Evolutionary conservation across 345 rosid species (phyloP).

Genomic region (Jatropha curcas): DNA sequence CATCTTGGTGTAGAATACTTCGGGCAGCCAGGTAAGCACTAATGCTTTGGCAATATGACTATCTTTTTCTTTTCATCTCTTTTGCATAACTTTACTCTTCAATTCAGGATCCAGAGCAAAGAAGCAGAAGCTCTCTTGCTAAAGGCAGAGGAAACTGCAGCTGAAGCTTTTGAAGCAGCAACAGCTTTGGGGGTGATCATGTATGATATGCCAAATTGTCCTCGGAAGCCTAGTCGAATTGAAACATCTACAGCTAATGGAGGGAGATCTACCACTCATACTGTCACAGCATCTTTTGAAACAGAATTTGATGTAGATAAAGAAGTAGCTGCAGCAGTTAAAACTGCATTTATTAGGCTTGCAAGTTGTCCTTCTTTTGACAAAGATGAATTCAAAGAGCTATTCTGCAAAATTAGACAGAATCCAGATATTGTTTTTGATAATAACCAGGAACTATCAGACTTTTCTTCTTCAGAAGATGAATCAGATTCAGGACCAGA

Average conservation of each 20-base stretch:
- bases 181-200: conserved; percentile 80
- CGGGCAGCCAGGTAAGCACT: conserved; percentile 71
- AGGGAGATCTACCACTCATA: conserved; percentile 65
- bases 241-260: conserved; percentile 50
- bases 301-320: conserved; percentile 91
- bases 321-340: conserved; percentile 90
- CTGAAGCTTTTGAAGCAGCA: conserved; percentile 88
- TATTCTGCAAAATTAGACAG: conserved; percentile 71
- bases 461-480: conserved; percentile 50
- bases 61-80: not conserved
- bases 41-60: not conserved
- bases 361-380: conserved; percentile 53
- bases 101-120: conserved; percentile 64
- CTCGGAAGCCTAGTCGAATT: conserved; percentile 50
- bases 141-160: conserved; percentile 72
- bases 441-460: conserved; percentile 44
- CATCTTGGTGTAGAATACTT: conserved; percentile 93
- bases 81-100: conserved; percentile 5
- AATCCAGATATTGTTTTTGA: conserved; percentile 56
- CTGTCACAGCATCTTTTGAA: conserved; percentile 80
- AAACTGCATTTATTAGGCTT: conserved; percentile 69
- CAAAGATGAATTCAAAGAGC: conserved; percentile 66
- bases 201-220: conserved; percentile 70
- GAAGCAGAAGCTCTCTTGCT: conserved; percentile 67
- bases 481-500: conserved; percentile 32